phyloP scores from a whole-genome alignment of 257 asterid species.

The Scutellaria galericulata region DNA sequence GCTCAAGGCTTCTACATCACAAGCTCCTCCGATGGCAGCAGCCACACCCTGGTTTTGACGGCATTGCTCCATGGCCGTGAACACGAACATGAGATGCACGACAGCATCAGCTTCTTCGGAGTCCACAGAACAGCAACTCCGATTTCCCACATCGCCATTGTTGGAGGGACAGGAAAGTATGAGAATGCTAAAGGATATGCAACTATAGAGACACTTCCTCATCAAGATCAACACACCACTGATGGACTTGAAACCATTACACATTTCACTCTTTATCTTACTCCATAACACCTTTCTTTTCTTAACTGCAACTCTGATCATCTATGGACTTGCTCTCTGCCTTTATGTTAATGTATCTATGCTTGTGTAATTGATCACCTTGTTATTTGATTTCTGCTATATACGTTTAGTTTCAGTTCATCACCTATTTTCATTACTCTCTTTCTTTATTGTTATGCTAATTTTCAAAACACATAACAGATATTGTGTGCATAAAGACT shows the following conservation, averaged over 20 bases:
- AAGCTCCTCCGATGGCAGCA: conserved; percentile 89
- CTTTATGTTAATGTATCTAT: conserved; percentile 1
- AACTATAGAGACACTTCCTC: conserved; percentile 76
- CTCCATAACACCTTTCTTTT: conserved; percentile 45
- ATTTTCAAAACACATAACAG: too few relatives aligned
- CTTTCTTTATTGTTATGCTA: too few relatives aligned
- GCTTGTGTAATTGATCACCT: conserved; percentile 18
- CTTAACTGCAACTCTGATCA: too few relatives aligned
- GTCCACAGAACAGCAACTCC: conserved; percentile 85
- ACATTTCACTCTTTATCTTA: conserved; percentile 67
- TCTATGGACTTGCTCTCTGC: background rate
- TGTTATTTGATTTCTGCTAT: background rate
- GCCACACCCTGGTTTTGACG: conserved; percentile 79
- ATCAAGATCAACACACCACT: conserved; percentile 74
- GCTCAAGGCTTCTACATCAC: conserved; percentile 86
- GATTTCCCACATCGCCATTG: conserved; percentile 71
- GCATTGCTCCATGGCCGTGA: conserved; percentile 67
- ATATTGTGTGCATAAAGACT: too few relatives aligned
- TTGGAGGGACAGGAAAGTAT: conserved; percentile 81
- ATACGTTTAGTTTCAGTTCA: background rate
- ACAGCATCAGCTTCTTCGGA: conserved; percentile 82
- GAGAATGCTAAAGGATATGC: conserved; percentile 81
- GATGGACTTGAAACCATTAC: conserved; percentile 86
- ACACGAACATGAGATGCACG: conserved; percentile 50
- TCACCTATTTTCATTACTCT: too few relatives aligned